These are phyloP conservation scores for Nemania sp. DNA, from an alignment of 2,329 filamentous ascomycete genomes.

Conservation along the genomic window DNA sequence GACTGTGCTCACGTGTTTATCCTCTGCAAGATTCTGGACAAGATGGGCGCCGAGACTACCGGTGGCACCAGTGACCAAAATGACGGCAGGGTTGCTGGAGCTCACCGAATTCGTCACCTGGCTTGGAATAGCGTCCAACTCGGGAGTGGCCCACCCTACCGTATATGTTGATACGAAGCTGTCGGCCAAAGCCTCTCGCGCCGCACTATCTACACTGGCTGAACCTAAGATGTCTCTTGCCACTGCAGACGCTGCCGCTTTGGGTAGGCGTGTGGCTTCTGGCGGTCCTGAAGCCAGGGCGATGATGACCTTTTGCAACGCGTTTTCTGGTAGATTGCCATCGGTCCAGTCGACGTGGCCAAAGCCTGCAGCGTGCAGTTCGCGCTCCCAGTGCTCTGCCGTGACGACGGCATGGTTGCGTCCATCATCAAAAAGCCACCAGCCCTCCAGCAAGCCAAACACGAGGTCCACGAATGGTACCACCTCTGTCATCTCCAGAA, in stretches of 20 bases:
- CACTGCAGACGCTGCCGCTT: too few relatives aligned
- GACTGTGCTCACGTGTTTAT: neutral
- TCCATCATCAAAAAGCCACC: conserved; percentile 41
- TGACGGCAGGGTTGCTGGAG: too few relatives aligned
- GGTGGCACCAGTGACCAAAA: conserved; percentile 39
- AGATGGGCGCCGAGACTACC: conserved; percentile 9
- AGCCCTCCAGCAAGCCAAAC: conserved; percentile 42
- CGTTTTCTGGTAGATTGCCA: neutral
- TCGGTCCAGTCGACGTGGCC: neutral
- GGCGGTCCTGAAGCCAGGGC: conserved; percentile 37
- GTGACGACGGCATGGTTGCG: conserved; percentile 33
- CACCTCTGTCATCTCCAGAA: conserved; percentile 39
- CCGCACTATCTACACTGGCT: too few relatives aligned
- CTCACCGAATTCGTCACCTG: too few relatives aligned
- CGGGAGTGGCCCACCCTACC: too few relatives aligned
- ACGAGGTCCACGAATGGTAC: conserved; percentile 40
- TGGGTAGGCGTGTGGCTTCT: too few relatives aligned
- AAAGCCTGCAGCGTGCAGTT: neutral
- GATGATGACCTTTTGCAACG: too few relatives aligned
- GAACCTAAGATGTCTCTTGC: too few relatives aligned
- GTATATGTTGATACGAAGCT: too few relatives aligned
- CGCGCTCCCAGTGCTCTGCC: conserved; percentile 31
- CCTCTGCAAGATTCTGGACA: neutral
- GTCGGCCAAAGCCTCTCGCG: too few relatives aligned
- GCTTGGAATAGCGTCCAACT: too few relatives aligned